Evolutionary conservation across 163 green algal genomes (phyloP).

Genomic region (Trebouxia gelatinosa): DNA sequence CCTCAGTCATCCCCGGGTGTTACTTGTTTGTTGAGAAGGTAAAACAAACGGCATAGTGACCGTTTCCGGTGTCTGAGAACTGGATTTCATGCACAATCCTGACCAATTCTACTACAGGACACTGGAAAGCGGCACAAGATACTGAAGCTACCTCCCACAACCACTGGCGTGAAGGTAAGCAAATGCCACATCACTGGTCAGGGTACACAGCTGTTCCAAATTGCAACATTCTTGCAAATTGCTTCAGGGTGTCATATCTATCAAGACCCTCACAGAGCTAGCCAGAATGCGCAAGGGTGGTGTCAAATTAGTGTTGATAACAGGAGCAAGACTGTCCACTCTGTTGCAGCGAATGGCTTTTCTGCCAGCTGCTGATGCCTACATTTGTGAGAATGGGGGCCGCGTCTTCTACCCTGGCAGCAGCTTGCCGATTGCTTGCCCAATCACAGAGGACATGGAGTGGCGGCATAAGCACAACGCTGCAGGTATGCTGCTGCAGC

Average conservation of each 20-base stretch:
- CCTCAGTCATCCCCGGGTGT: conserved; percentile 8
- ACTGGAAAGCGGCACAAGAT: conserved; percentile 26
- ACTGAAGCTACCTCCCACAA: conserved; percentile 17
- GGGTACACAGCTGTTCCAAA: no score
- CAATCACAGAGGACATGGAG: conserved; percentile 67
- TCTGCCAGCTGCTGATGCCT: conserved; percentile 76
- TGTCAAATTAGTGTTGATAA: conserved; percentile 43
- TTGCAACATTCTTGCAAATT: neutral
- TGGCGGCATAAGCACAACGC: conserved; percentile 58
- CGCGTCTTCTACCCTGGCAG: conserved; percentile 71
- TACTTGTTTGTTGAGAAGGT: conserved; percentile 29
- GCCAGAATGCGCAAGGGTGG: conserved; percentile 44
- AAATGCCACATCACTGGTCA: no score
- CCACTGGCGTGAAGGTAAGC: no score
- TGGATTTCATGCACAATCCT: neutral
- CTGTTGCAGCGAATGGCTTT: conserved; percentile 79
- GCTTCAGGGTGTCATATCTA: conserved; percentile 63
- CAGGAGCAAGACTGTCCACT: conserved; percentile 67
- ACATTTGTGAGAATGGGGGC: conserved; percentile 79
- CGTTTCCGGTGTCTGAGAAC: neutral
- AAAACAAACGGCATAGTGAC: neutral
- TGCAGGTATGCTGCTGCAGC: conserved; percentile 36
- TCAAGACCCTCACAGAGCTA: conserved; percentile 51
- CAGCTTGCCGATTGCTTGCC: conserved; percentile 47
- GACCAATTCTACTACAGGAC: neutral